Base-by-base conservation (phyloP, 164 flowering plant genomes). In the Annona cherimola region DNA sequence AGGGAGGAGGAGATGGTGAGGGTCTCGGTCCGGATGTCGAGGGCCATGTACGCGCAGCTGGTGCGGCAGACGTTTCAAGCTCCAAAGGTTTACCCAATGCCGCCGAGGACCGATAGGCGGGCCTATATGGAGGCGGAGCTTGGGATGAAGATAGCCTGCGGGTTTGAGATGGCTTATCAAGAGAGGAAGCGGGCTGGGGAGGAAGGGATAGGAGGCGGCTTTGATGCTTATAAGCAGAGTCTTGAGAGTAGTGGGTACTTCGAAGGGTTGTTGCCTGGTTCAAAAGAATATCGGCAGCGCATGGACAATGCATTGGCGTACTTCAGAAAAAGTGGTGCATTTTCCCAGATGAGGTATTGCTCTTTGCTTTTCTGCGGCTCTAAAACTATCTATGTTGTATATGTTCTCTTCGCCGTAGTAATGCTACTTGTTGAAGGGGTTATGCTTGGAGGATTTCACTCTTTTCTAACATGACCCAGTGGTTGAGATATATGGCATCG, bases 161-260 rank as follows among this genome's bases (percentile, higher is more conserved):
- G 99, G 76, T 88, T 95, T 39, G 99, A 95, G 81, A 95, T 95
- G 98, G 83, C 89, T 83, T 95, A 95, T 83, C 96, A 89, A 78
- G 79, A 71, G 75, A 84, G 91, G 79, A 75, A 71, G 64, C 76
- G 71, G 72, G 84, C 83, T 43, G 91, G 90, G 16, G 77, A 66
- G 62, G 96, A 89, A 65, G 96, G 89, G 76, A 90, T 81, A 77
- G 97, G 94, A 64, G 83, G 87, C 61, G 76, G 89, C 2, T 91
- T 96, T 97, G 89, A 87, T 40, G 90, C 81, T 63, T 95, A 81
- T 70, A 74, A 46, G 75, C 85, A 84, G 84, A 89, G 84, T 54
- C 84, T 93, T 76, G 92, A 89, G 84, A 89, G 75, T 55, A 87
- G 84, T 81, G 98, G 97, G 59, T 91, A 90, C 73, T 93, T 95